Conservation (phyloP, 371 early-diverging fungal genomes). For the Mortierella sp. region DNA sequence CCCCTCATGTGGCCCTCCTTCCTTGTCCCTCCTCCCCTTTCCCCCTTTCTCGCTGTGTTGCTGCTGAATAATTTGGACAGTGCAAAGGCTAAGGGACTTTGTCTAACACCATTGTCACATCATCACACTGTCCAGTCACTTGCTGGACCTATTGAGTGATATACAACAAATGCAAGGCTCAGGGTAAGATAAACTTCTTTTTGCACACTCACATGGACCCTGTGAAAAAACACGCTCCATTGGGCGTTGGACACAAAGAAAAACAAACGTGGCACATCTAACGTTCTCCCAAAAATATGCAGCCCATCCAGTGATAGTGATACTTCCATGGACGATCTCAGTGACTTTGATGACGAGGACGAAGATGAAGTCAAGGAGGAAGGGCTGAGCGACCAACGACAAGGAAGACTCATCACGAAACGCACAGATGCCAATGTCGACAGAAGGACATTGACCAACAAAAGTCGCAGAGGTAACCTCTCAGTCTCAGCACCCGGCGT, state of each 20-base stretch:
- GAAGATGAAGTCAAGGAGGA: slow-evolving; percentile 27
- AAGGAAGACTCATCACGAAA: slow-evolving; percentile 11
- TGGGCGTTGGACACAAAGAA: no score
- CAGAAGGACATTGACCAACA: slow-evolving; percentile 19
- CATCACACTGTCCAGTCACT: no score
- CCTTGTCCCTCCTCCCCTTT: background rate
- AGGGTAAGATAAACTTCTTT: slow-evolving; percentile 27
- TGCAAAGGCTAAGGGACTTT: no score
- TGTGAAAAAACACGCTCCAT: no score
- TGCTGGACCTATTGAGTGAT: slow-evolving; percentile 50
- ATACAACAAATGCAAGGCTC: slow-evolving; percentile 36
- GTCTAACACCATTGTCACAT: no score
- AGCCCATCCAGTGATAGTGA: slow-evolving; percentile 51
- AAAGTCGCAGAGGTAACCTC: slow-evolving; percentile 38
- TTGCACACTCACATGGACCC: slow-evolving; percentile 1
- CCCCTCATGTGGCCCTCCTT: background rate
- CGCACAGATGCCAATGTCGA: slow-evolving; percentile 5
- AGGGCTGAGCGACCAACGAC: slow-evolving; percentile 11
- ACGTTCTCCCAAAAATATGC: no score
- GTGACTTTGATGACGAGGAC: slow-evolving; percentile 26
- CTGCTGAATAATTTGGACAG: background rate
- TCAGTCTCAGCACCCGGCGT: slow-evolving; percentile 5
- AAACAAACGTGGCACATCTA: no score
- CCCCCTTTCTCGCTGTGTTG: slow-evolving; percentile 2
- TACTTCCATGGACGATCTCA: slow-evolving; percentile 43